Base-by-base conservation (phyloP, 2,329 filamentous ascomycete genomes). In the Claviceps capensis region DNA sequence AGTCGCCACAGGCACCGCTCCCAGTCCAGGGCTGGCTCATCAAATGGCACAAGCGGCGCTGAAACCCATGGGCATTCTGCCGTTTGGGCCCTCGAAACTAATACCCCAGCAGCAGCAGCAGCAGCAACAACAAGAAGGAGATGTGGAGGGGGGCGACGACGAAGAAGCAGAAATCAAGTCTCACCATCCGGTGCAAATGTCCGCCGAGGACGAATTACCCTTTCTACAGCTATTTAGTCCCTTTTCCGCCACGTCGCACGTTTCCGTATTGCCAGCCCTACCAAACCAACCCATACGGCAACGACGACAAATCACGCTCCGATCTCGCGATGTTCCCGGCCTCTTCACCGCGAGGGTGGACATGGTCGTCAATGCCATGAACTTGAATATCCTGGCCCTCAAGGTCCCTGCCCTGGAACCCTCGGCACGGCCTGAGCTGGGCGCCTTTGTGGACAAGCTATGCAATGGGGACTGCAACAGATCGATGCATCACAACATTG, bases 171-270 rank as follows among this genome's bases (percentile, higher is more conserved):
- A 75, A 7, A 63, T 71, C 54, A 67, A 64, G 49, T 86, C 83
- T 1, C 86, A 90, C 60, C 76, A 79, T 49, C 87, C 84, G 0
- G 61, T 81, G 1, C 72, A 73, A 1, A 72, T 89, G 67, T 73
- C 77, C 1, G 73, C 84, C 1, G 70, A 75, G 0, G 79, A 89
- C 54, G 79, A 85, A 48, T 67, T 85, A 2, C 80, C 83, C 0
- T 88, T 84, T 57, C 72, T 90, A 0, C 78, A 84, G 46, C 73
- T 84, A 8, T 88, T 93, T 59, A 85, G 80, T 0, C 79, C 84
- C 0, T 73, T 93, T 14, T 71, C 71, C 0, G 81, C 86, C 53
- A 72, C 73, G 0, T 83, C 81, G 0, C 73, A 67, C 0, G 69
- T 81, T 14, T 66, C 71, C 0, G 64, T 76, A 0, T 59, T 78